Evolutionary conservation across 192 early-diverging fungal species (phyloP).

Genomic region (Funneliformis mosseae): DNA sequence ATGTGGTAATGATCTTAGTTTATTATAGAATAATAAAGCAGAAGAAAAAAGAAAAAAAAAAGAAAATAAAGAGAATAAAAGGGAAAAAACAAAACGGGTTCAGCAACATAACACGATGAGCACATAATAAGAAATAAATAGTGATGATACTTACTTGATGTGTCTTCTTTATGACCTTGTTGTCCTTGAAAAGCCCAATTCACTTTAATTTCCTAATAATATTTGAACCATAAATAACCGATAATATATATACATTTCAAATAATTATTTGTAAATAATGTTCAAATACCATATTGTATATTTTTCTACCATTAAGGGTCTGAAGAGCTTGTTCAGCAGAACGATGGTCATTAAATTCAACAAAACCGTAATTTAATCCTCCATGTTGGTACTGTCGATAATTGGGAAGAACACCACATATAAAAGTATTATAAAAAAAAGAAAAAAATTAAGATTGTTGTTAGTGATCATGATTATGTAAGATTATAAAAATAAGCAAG

Average conservation of each 20-base stretch:
- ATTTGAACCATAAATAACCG: not conserved
- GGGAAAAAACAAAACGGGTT: slow-evolving; percentile 38
- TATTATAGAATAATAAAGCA: slow-evolving; percentile 6
- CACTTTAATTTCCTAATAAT: slow-evolving; percentile 63
- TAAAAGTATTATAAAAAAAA: not conserved
- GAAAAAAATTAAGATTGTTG: slow-evolving; percentile 1
- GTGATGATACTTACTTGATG: slow-evolving; percentile 51
- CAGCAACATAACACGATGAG: slow-evolving; percentile 23
- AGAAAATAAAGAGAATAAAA: slow-evolving; percentile 22
- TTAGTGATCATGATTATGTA: not conserved
- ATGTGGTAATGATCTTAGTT: slow-evolving; percentile 72
- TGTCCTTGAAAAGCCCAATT: slow-evolving; percentile 68
- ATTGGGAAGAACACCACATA: not conserved
- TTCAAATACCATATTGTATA: slow-evolving; percentile 60
- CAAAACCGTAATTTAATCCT: slow-evolving; percentile 88
- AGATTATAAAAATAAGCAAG: slow-evolving; percentile 2
- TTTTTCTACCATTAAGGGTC: slow-evolving; percentile 68
- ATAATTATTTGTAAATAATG: not conserved
- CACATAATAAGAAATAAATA: not conserved
- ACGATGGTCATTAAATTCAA: slow-evolving; percentile 75
- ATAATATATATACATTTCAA: not conserved
- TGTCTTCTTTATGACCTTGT: slow-evolving; percentile 63
- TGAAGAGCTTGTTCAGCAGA: slow-evolving; percentile 73
- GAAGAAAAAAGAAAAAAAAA: slow-evolving; percentile 4
- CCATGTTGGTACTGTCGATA: slow-evolving; percentile 58